A percentile compares a stretch with the other conserved stretches of the same genome.
Conservation (phyloP, 2,329 filamentous ascomycete genomes). For the Aureobasidium sp. region DNA sequence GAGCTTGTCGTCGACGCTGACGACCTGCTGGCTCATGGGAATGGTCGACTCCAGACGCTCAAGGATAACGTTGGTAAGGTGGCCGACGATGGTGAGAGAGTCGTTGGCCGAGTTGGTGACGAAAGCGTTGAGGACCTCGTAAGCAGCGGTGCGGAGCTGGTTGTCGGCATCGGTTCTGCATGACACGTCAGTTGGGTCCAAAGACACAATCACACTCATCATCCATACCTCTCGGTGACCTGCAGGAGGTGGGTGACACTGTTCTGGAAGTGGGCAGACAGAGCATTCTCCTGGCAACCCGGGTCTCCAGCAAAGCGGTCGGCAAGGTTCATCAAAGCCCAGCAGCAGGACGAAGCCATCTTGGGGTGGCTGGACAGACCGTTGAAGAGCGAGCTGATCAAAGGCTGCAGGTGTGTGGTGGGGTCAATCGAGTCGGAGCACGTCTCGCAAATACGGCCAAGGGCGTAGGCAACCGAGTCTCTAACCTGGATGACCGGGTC, state of each 20-base stretch:
- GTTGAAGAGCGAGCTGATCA: slow-evolving; percentile 83
- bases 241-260: slow-evolving; percentile 78
- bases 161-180: slow-evolving; percentile 64
- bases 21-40: slow-evolving; percentile 81
- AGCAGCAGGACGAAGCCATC: slow-evolving; percentile 98
- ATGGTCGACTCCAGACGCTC: slow-evolving; percentile 86
- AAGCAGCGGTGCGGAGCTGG: slow-evolving; percentile 85
- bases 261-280: slow-evolving; percentile 87
- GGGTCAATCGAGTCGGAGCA: slow-evolving; percentile 89
- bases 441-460: slow-evolving; percentile 91
- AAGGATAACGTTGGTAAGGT: slow-evolving; percentile 78
- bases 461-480: slow-evolving; percentile 90
- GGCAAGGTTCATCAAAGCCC: slow-evolving; percentile 96
- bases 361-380: slow-evolving; percentile 85
- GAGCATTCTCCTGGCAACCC: slow-evolving; percentile 66
- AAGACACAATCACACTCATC: background rate
- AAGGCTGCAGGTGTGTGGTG: slow-evolving; percentile 66
- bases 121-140: slow-evolving; percentile 93
- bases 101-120: slow-evolving; percentile 84
- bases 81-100: slow-evolving; percentile 69
- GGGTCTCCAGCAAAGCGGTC: slow-evolving; percentile 88
- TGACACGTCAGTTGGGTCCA: slow-evolving; percentile 15
- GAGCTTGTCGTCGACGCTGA: slow-evolving; percentile 93
- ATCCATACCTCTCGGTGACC: slow-evolving; percentile 62
- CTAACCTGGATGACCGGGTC: slow-evolving; percentile 83